Conservation (phyloP, 768 basidiomycete species). For the Gloeophyllum trabeum region DNA sequence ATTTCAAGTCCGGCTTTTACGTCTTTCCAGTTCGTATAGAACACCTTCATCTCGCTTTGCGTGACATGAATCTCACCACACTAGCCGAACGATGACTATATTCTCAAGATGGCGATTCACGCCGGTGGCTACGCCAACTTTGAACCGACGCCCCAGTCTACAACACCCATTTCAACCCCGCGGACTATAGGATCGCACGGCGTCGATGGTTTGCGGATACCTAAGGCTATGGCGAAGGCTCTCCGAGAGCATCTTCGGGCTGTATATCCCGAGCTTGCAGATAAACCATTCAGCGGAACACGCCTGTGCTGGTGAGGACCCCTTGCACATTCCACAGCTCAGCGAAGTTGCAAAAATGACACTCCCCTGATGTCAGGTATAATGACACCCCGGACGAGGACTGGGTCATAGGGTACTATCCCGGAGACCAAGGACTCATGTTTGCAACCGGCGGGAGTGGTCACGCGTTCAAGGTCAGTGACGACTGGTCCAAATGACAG, state of each 20-base stretch:
- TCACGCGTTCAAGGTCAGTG: constrained; percentile 70
- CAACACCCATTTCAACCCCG: constrained; percentile 55
- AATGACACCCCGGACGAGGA: constrained; percentile 79
- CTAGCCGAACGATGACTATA: constrained; percentile 60
- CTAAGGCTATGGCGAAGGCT: constrained; percentile 34
- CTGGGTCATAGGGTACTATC: constrained; percentile 80
- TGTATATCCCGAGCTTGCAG: constrained; percentile 70
- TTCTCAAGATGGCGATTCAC: constrained; percentile 77
- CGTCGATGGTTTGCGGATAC: constrained; percentile 50
- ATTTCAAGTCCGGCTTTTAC: constrained; percentile 71
- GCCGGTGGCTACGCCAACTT: constrained; percentile 55
- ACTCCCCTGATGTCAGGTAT: constrained; percentile 45
- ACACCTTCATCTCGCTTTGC: neutral
- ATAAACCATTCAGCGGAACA: constrained; percentile 60
- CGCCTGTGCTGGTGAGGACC: constrained; percentile 76
- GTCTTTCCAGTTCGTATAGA: constrained; percentile 56
- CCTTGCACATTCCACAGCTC: constrained; percentile 3
- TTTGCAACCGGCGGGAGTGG: constrained; percentile 86
- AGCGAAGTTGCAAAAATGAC: neutral
- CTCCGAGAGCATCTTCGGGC: constrained; percentile 40
- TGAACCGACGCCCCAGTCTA: constrained; percentile 2
- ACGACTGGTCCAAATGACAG: neutral
- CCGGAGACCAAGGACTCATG: constrained; percentile 45
- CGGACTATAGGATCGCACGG: constrained; percentile 58
- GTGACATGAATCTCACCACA: neutral